Conservation (phyloP, 2,329 filamentous ascomycete species). For the Aureobasidium musti region DNA sequence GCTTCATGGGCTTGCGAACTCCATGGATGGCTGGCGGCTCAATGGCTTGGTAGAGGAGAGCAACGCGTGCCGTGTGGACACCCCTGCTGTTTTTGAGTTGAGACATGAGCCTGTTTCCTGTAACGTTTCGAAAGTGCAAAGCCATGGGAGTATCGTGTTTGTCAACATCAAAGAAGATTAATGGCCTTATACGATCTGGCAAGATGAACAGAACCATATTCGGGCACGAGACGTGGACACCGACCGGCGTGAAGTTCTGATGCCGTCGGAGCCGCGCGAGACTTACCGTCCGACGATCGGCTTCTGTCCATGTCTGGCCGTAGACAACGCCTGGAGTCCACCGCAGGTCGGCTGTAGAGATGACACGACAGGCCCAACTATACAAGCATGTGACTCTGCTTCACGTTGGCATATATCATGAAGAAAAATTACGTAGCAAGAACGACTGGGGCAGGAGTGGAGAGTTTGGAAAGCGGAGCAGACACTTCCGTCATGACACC, state of each 20-base stretch:
- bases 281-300: neutral
- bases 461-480: neutral
- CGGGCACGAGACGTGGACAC: neutral
- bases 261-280: neutral
- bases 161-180: too few species aligned
- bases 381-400: neutral
- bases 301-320: neutral
- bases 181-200: neutral
- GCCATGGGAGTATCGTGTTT: neutral
- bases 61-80: conserved; percentile 40
- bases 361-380: neutral
- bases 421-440: neutral
- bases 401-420: neutral
- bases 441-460: neutral
- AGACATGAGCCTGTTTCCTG: neutral
- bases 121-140: neutral
- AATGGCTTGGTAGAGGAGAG: conserved; percentile 52
- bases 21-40: conserved; percentile 53
- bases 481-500: conserved; percentile 5
- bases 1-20: conserved; percentile 53
- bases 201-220: neutral
- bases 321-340: neutral
- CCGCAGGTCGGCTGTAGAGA: too few species aligned
- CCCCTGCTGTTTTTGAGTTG: neutral
- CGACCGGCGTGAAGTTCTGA: conserved; percentile 3